Percentiles rank a stretch among this genome's conserved stretches.
phyloP scores from a whole-genome alignment of 2,329 filamentous ascomycete genomes.

The Epichloe sylvatica region DNA sequence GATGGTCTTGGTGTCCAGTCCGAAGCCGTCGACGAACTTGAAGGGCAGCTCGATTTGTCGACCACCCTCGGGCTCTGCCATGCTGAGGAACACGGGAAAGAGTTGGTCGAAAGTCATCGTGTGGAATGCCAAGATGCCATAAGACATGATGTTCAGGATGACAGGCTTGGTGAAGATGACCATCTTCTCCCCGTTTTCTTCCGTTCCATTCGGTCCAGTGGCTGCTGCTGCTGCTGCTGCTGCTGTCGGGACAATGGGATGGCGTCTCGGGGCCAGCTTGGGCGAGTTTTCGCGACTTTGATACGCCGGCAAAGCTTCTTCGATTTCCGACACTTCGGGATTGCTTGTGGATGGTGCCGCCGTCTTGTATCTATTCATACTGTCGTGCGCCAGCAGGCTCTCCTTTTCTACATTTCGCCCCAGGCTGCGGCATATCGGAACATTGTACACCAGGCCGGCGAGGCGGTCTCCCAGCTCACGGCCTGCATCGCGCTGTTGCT shows the following conservation, averaged over 20 bases:
- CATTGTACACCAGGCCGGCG: slow-evolving; percentile 26
- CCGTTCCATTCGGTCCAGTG: not conserved
- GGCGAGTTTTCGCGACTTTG: slow-evolving; percentile 45
- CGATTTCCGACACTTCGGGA: slow-evolving; percentile 15
- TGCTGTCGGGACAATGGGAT: slow-evolving; percentile 6
- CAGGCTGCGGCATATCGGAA: slow-evolving; percentile 20
- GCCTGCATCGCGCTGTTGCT: slow-evolving; percentile 60
- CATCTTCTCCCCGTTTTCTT: slow-evolving; percentile 30
- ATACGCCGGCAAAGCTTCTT: slow-evolving; percentile 57
- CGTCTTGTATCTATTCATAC: slow-evolving; percentile 49
- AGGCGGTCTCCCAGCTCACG: slow-evolving; percentile 65
- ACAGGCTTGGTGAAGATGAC: slow-evolving; percentile 63
- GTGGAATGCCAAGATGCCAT: slow-evolving; percentile 88
- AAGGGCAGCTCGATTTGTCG: slow-evolving; percentile 56
- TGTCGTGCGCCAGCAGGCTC: slow-evolving; percentile 48
- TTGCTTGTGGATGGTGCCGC: slow-evolving; percentile 8
- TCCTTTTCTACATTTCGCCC: slow-evolving; percentile 39
- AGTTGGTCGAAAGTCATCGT: slow-evolving; percentile 95
- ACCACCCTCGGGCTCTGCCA: slow-evolving; percentile 33
- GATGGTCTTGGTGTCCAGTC: slow-evolving; percentile 67
- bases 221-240: not conserved
- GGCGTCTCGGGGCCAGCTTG: slow-evolving; percentile 22
- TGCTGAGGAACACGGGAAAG: slow-evolving; percentile 81
- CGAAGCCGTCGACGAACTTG: slow-evolving; percentile 78
- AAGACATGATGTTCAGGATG: slow-evolving; percentile 73